A percentile compares a stretch with the other conserved stretches of the same genome.
These are phyloP conservation scores for barley (Hordeum vulgare) DNA, from an alignment of 176 grass and related monocot genomes.

Conservation along the genomic window MorexV3_pseudomolecules_assembly NC_058519.1:572392809-572393308, in stretches of 20 bases:
- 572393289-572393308: conserved; percentile 36
- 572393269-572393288: conserved; percentile 56
- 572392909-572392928: conserved; percentile 8
- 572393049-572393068: conserved; percentile 36
- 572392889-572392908: conserved; percentile 22
- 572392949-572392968: conserved; percentile 16
- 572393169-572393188: conserved; percentile 34
- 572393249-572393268: conserved; percentile 55
- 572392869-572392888: neutral
- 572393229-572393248: conserved; percentile 47
- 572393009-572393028: conserved; percentile 20
- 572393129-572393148: conserved; percentile 12
- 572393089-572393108: conserved; percentile 8
- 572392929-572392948: conserved; percentile 20
- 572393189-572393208: conserved; percentile 45
- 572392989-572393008: conserved; percentile 10
- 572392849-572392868: conserved; percentile 4
- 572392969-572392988: conserved; percentile 36
- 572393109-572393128: neutral
- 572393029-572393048: conserved; percentile 14
- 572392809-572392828: conserved; percentile 6
- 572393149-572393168: conserved; percentile 33
- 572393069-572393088: neutral
- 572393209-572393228: conserved; percentile 34
- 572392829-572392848: conserved; percentile 19